phyloP scores from a whole-genome alignment of 192 early-diverging fungal species.

The Powellomyces hirtus region DNA sequence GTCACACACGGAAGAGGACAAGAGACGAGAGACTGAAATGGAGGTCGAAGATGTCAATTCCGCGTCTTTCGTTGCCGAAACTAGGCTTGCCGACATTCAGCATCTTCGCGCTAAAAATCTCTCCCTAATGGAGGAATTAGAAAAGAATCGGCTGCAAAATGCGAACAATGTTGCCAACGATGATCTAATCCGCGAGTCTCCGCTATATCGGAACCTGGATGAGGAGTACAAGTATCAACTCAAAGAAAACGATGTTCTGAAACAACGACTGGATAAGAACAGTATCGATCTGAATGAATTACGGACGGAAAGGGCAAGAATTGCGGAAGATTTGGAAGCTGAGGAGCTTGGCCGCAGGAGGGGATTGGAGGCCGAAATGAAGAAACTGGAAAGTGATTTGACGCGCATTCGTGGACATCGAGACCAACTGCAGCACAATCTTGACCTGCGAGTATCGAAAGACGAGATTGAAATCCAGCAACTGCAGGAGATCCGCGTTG shows the following conservation, averaged over 20 bases:
- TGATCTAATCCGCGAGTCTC: slow-evolving; percentile 20
- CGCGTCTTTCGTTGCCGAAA: slow-evolving; percentile 12
- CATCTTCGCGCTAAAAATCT: slow-evolving; percentile 24
- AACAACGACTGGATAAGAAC: slow-evolving; percentile 35
- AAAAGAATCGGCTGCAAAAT: slow-evolving; percentile 15
- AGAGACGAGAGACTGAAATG: not conserved
- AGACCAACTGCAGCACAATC: slow-evolving; percentile 37
- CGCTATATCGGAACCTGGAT: slow-evolving; percentile 30
- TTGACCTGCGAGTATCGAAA: slow-evolving; percentile 41
- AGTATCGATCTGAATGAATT: slow-evolving; percentile 32
- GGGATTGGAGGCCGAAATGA: slow-evolving; percentile 40
- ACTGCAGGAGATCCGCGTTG: slow-evolving; percentile 32
- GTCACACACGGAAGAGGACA: not conserved
- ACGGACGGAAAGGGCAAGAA: slow-evolving; percentile 34
- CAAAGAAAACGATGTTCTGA: slow-evolving; percentile 29
- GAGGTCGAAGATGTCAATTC: slow-evolving; percentile 10
- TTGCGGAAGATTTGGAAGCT: slow-evolving; percentile 43
- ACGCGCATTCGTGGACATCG: slow-evolving; percentile 42
- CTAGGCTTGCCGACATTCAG: slow-evolving; percentile 38
- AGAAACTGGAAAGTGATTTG: slow-evolving; percentile 42
- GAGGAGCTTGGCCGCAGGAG: slow-evolving; percentile 43
- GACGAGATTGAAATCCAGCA: slow-evolving; percentile 37
- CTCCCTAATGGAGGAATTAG: slow-evolving; percentile 28
- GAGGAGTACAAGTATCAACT: slow-evolving; percentile 30
- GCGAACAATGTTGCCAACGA: slow-evolving; percentile 15